Base-by-base conservation (phyloP, 202 grass and related monocot genomes). In the Carex arenaria region DNA sequence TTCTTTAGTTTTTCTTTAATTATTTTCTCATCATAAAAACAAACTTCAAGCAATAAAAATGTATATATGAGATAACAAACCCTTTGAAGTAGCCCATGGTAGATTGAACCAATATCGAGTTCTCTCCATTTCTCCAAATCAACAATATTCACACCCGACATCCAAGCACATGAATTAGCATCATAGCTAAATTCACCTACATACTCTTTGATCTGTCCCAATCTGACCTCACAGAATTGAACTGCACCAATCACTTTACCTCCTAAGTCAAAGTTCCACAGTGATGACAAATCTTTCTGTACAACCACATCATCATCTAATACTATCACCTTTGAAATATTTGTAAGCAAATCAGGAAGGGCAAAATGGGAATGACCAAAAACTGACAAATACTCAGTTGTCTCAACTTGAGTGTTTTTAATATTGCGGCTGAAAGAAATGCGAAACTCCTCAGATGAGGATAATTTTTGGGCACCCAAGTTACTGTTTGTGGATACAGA, bases 221-320 rank as follows among this genome's bases (percentile, higher is more conserved):
- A 86, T 89, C 53, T 91, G 66, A 94, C 84, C 61, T 18, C 68
- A 89, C 92, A 94, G 83, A 67, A 86, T 55, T 88, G 87, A 45
- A 85, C 45, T 61, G 92, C 92, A 78, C 87, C 92, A 68, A 89
- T 85, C 55, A 88, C 80, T 82, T 94, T 94, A 72, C 85, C 89
- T 85, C 80, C 86, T 47, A 94, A 79, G 85, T 94, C 76, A 86
- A 91, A 79, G 60, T 88, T 89, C 92, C 92, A 94, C 28, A 94
- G 82, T 40, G 67, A 83, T 34, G 89, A 91, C 76, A 94, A 86
- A 57, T 94, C 92, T 80, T 70, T 88, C 83, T 94, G 87, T 26
- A 94, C 85, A 81, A 91, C 82, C 78, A 87, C 86, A 85, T 94
- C 92, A 53, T 94, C 92, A 86, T 94, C 92, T 80, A 94, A 86